These are phyloP conservation scores for Torulaspora indica DNA, from an alignment of 805 yeast species.

Conservation along the genomic window DNA sequence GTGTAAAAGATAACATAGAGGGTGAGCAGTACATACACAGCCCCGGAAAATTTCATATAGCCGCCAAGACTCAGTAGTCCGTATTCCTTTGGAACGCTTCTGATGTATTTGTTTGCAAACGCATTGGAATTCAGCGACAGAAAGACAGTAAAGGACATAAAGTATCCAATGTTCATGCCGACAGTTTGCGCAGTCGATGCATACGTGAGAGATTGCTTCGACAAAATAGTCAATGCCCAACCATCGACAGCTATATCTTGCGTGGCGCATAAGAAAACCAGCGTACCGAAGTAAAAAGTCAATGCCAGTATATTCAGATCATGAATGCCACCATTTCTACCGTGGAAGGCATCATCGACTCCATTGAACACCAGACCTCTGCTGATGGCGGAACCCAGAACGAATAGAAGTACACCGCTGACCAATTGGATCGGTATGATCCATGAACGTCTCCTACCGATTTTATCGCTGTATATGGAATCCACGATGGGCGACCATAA, in stretches of 20 bases:
- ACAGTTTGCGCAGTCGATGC: constrained; percentile 98
- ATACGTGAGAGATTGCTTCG: constrained; percentile 72
- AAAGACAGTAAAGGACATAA: constrained; percentile 84
- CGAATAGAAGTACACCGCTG: constrained; percentile 63
- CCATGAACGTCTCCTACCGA: constrained; percentile 91
- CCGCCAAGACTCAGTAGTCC: constrained; percentile 71
- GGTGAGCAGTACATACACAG: constrained; percentile 64
- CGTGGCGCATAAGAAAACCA: constrained; percentile 89
- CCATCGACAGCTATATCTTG: constrained; percentile 99
- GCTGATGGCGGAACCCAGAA: constrained; percentile 47
- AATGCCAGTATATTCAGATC: constrained; percentile 37
- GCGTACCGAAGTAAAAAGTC: constrained; percentile 65
- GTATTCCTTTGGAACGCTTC: constrained; percentile 52
- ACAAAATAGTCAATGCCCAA: constrained; percentile 90
- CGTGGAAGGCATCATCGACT: constrained; percentile 29
- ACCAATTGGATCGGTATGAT: constrained; percentile 85
- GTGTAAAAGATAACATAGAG: constrained; percentile 52
- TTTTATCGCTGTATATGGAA: constrained; percentile 58
- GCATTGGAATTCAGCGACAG: constrained; percentile 87
- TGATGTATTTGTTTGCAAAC: constrained; percentile 80
- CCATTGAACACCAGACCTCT: constrained; percentile 48
- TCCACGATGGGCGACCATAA: constrained; percentile 97
- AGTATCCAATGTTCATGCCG: constrained; percentile 91
- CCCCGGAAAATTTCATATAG: constrained; percentile 76
- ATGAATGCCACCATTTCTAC: constrained; percentile 13